Evolutionary conservation across 179 eudicot species (phyloP), one percentile per base, ranked within the genome.

Genomic region (Gypsophila paniculata): DNA sequence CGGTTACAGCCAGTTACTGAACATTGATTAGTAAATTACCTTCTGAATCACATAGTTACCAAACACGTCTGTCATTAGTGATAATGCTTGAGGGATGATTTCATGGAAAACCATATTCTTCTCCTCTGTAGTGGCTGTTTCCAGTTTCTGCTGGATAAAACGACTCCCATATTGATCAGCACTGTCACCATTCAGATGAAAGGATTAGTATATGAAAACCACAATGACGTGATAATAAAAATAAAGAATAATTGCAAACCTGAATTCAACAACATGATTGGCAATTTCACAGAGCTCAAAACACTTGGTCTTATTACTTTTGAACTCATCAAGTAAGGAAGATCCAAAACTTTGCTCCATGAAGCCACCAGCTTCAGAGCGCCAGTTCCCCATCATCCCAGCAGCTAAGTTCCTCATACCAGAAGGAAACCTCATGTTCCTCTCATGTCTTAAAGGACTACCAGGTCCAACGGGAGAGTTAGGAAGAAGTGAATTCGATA

Each of bases 141-240:
- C 98, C 21, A 92, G 96, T 73, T 92, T 92, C 74, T 92, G 98
- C 75, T 91, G 97, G 72, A 91, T 90, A 74, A 90, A 91, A 55
- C 97, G 87, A 83, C 97, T 91, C 53, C 97, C 97, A 76, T 86
- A 91, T 74, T 91, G 97, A 72, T 91, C 97, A 51, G 93, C 90
- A 84, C 97, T 91, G 88, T 77, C 19, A 76, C 8, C 46, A 42
- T 42, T 49, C 29, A 74, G 29, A 57, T 62, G 26, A 67, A 72
- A 73, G 29, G 48, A 51, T 54, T 72, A 60, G 38, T n/a, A 52
- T 53, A 34, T 69, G 29, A 69, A 51, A 68, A 48, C 11, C 14
- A 14, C 2, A n/a, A 8, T 17, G 17, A 13, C 44, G 55, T 23
- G 38, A 72, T 54, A 36, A 19, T 68, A 55, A 10, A 60, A 29